Evolutionary conservation across 768 basidiomycete species (phyloP).

Genomic region (Mycena filopes): DNA sequence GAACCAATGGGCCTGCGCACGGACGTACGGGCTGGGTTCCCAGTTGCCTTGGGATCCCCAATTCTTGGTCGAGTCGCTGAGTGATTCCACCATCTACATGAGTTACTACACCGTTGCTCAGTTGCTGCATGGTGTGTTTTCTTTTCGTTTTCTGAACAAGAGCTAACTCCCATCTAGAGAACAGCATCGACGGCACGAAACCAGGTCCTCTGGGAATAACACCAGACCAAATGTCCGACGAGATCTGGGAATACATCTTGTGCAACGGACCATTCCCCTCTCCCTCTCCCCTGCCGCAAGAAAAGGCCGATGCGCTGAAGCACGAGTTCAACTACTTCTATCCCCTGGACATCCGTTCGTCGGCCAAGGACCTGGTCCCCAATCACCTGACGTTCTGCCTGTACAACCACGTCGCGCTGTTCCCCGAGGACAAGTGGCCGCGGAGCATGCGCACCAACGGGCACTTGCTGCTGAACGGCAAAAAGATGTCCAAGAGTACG

Average conservation of each 20-base stretch:
- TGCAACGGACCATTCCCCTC: conserved; percentile 81
- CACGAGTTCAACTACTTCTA: conserved; percentile 97
- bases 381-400: conserved; percentile 95
- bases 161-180: conserved; percentile 50
- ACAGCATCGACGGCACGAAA: conserved; percentile 80
- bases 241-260: conserved; percentile 96
- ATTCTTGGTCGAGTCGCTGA: conserved; percentile 96
- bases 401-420: conserved; percentile 96
- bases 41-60: conserved; percentile 96
- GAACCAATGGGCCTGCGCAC: conserved; percentile 99
- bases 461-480: conserved; percentile 95
- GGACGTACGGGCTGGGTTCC: conserved; percentile 95
- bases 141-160: not conserved
- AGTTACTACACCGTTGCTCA: conserved; percentile 96
- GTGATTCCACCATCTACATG: conserved; percentile 99
- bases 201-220: conserved; percentile 88
- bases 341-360: conserved; percentile 97
- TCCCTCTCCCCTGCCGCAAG: conserved; percentile 69
- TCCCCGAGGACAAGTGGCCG: conserved; percentile 93
- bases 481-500: conserved; percentile 98
- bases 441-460: conserved; percentile 94
- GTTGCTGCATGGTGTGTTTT: conserved; percentile 82
- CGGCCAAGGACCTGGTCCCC: conserved; percentile 95
- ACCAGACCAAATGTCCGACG: conserved; percentile 95
- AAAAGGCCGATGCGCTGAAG: conserved; percentile 86